phyloP scores from a whole-genome alignment of 2,329 filamentous ascomycete species.

The Microascus cirrosus region DNA sequence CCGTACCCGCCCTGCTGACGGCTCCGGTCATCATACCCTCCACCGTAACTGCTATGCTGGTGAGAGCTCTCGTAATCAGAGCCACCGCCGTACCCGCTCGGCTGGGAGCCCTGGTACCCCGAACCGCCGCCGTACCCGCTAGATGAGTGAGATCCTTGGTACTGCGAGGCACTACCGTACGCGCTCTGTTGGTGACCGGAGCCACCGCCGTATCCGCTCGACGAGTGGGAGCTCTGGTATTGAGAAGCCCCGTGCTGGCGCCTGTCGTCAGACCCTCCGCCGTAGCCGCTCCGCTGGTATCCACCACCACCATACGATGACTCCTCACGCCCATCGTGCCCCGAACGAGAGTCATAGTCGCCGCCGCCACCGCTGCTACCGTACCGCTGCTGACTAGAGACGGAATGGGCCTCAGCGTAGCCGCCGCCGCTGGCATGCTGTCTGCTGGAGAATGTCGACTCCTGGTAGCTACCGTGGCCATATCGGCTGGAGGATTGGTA shows the following conservation, averaged over 20 bases:
- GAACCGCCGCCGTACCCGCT: background rate
- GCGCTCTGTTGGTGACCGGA: conserved; percentile 3
- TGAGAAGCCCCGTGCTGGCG: background rate
- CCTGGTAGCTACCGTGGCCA: background rate
- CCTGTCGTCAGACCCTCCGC: background rate
- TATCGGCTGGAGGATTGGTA: conserved; percentile 48
- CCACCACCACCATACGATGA: conserved; percentile 10
- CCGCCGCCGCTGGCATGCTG: conserved; percentile 14
- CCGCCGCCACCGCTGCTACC: conserved; percentile 10
- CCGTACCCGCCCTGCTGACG: background rate
- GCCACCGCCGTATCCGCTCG: conserved; percentile 11
- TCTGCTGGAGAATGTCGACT: conserved; percentile 6
- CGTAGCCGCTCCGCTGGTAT: conserved; percentile 7
- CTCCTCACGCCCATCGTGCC: conserved; percentile 8
- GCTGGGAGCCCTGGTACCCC: background rate
- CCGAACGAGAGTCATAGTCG: conserved; percentile 13
- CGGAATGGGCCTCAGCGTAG: conserved; percentile 9
- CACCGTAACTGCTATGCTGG: background rate
- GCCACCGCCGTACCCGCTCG: background rate
- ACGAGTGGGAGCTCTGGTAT: no score
- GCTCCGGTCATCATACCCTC: background rate
- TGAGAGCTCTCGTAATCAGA: background rate
- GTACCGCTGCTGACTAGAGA: conserved; percentile 5
- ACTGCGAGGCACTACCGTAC: background rate
- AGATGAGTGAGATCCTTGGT: background rate